A percentile compares a stretch with the other conserved stretches of the same genome.
phyloP scores from a whole-genome alignment of 2,329 filamentous ascomycete species.

The Colletotrichum karsti region DNA sequence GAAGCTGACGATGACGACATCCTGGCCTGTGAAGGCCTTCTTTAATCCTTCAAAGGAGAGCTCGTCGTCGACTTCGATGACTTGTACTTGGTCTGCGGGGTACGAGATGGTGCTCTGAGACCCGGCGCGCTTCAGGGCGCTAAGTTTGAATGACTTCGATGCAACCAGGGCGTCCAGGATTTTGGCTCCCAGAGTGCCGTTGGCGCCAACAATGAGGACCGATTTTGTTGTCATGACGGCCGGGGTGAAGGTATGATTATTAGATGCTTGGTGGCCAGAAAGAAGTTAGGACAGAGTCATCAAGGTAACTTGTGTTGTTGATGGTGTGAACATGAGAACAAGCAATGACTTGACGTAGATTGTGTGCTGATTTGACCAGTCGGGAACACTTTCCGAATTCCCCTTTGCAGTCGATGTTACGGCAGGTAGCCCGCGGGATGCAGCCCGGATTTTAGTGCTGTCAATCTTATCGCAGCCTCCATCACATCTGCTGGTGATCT shows the following conservation, averaged over 20 bases:
- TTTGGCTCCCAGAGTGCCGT: constrained; percentile 43
- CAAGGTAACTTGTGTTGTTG: not conserved
- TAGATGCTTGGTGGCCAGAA: not conserved
- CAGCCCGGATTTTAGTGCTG: not conserved
- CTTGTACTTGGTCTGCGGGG: constrained; percentile 24
- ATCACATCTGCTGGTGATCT: not conserved
- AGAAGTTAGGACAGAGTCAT: not conserved
- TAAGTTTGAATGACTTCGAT: constrained; percentile 40
- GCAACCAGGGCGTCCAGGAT: constrained; percentile 41
- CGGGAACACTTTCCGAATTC: not conserved
- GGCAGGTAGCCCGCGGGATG: not conserved
- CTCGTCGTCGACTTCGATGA: constrained; percentile 39
- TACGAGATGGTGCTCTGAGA: constrained; percentile 37
- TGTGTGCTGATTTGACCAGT: not conserved
- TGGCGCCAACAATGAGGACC: constrained; percentile 47
- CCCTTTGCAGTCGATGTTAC: not conserved
- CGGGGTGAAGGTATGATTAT: not conserved
- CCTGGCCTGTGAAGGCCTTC: constrained; percentile 40
- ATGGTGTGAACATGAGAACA: not conserved
- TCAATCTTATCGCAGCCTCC: not conserved
- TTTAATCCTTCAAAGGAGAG: constrained; percentile 41
- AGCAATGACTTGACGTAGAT: not conserved
- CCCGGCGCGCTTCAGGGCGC: constrained; percentile 41
- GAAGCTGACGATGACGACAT: constrained; percentile 47
- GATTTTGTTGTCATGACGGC: constrained; percentile 41